Conservation (phyloP, 1,139 yeast genomes). For the Yamadazyma atmosphaerica region DNA sequence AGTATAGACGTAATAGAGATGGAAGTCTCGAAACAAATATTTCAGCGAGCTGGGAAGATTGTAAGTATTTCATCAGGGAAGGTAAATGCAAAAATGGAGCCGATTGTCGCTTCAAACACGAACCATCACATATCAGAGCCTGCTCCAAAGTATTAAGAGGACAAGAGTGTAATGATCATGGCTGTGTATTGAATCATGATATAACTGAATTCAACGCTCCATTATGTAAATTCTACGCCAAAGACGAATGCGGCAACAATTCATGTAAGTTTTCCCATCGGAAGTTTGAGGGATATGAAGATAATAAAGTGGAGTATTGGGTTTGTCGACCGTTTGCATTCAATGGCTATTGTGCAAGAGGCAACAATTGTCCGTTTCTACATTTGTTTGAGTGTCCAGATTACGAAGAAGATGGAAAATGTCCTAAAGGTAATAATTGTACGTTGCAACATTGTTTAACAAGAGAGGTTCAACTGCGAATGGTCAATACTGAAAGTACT, state of each 20-base stretch:
- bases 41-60: conserved; percentile 20
- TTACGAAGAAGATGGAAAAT: conserved; percentile 57
- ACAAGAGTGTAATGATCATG: conserved; percentile 41
- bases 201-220: conserved; percentile 67
- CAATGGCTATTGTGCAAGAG: conserved; percentile 68
- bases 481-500: conserved; percentile 18
- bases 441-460: conserved; percentile 46
- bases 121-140: conserved; percentile 47
- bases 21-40: conserved; percentile 26
- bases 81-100: conserved; percentile 48
- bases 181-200: conserved; percentile 59
- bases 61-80: conserved; percentile 41
- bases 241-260: conserved; percentile 53
- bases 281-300: conserved; percentile 19
- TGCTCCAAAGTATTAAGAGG: conserved; percentile 53
- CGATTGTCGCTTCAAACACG: conserved; percentile 58
- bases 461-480: conserved; percentile 27
- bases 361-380: conserved; percentile 53
- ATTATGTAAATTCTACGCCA: conserved; percentile 54
- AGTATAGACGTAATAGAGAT: conserved; percentile 23
- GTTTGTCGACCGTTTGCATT: conserved; percentile 68
- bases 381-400: conserved; percentile 75
- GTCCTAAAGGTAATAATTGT: conserved; percentile 54
- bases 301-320: conserved; percentile 26
- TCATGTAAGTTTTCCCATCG: conserved; percentile 56